A percentile compares a stretch with the other conserved stretches of the same genome.
These are phyloP conservation scores for Acanthamoeba pearcei DNA, from an alignment of 208 protist genomes.

Conservation along the genomic window DNA sequence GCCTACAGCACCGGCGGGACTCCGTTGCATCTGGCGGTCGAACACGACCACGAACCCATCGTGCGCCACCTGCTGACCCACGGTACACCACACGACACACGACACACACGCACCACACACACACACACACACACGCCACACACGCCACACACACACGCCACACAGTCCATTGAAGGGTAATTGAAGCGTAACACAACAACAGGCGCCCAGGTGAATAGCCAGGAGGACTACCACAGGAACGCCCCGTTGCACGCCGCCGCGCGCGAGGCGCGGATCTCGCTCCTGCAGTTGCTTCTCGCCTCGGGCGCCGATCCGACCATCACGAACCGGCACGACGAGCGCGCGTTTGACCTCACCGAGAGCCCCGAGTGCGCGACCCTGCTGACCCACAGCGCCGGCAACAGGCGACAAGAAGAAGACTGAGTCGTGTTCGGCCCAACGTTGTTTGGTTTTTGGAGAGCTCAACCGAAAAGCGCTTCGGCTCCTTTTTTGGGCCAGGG, in stretches of 20 bases:
- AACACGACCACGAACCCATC: not conserved
- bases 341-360: not conserved
- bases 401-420: too few relatives aligned
- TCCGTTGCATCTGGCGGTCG: slow-evolving; percentile 6
- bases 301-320: not conserved
- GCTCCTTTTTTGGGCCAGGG: too few relatives aligned
- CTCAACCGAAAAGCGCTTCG: too few relatives aligned
- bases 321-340: not conserved
- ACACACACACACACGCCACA: too few relatives aligned
- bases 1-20: slow-evolving; percentile 31
- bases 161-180: too few relatives aligned
- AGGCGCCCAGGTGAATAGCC: not conserved
- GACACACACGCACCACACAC: too few relatives aligned
- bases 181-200: not conserved
- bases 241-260: not conserved
- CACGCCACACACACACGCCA: not conserved
- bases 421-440: too few relatives aligned
- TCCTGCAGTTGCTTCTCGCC: not conserved
- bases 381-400: too few relatives aligned
- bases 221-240: slow-evolving; percentile 1
- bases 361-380: not conserved
- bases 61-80: not conserved
- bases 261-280: not conserved
- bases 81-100: not conserved
- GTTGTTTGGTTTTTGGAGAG: too few relatives aligned